phyloP scores from a whole-genome alignment of 176 grass and related monocot species.

The Juncus inflexus region DNA sequence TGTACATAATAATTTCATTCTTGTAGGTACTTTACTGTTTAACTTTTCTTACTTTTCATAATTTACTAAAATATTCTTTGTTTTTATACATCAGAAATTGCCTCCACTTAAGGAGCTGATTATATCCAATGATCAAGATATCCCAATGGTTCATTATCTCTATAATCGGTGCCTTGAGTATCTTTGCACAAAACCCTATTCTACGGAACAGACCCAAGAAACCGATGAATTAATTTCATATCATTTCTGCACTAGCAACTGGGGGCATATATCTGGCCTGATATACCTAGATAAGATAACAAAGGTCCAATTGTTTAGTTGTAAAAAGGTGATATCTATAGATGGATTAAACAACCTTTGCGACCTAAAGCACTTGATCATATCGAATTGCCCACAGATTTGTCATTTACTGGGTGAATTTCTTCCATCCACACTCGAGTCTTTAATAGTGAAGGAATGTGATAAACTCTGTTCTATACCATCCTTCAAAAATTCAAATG shows the following conservation, averaged over 20 bases:
- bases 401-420: neutral
- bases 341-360: neutral
- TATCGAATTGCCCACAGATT: neutral
- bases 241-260: constrained; percentile 1
- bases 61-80: neutral
- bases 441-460: neutral
- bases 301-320: neutral
- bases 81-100: neutral
- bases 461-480: neutral
- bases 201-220: neutral
- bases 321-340: neutral
- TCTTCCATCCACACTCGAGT: neutral
- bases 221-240: neutral
- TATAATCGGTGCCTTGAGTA: neutral
- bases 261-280: neutral
- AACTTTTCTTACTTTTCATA: neutral
- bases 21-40: too few relatives aligned
- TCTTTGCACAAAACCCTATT: constrained; percentile 8
- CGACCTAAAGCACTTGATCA: neutral
- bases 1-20: neutral
- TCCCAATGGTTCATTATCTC: neutral
- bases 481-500: neutral
- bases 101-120: neutral
- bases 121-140: constrained; percentile 2
- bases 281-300: neutral